These are phyloP conservation scores for Somion occarium DNA, from an alignment of 1,284 basidiomycete species.

Conservation along the genomic window DNA sequence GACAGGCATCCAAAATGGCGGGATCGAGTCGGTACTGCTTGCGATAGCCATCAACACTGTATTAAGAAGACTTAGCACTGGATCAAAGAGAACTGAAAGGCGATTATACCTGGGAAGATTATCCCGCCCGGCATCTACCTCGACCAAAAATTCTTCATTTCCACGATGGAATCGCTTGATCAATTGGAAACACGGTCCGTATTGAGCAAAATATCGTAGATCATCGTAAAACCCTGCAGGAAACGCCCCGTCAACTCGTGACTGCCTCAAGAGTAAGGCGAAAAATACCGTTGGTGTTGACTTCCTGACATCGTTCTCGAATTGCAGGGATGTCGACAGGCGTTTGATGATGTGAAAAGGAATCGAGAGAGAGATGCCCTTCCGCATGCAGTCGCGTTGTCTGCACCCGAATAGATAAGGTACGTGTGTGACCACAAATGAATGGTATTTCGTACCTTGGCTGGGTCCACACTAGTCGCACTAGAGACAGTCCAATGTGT, in stretches of 20 bases:
- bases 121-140: conserved; percentile 5
- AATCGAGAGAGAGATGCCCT: not conserved
- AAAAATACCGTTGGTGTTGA: conserved; percentile 11
- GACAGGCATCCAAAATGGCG: conserved; percentile 33
- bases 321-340: not conserved
- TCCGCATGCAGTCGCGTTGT: conserved; percentile 1
- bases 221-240: conserved; percentile 13
- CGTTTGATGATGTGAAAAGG: not conserved
- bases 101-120: conserved; percentile 7
- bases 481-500: conserved; percentile 25
- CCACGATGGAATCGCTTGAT: conserved; percentile 6
- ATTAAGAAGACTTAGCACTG: not conserved
- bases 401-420: no score
- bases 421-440: no score
- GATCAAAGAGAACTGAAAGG: conserved; percentile 13
- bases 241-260: not conserved
- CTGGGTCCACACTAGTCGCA: conserved; percentile 3
- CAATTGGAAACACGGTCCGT: conserved; percentile 13
- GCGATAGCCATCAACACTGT: conserved; percentile 9
- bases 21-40: conserved; percentile 36
- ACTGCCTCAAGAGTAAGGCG: not conserved
- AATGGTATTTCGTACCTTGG: not conserved
- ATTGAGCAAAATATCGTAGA: conserved; percentile 13
- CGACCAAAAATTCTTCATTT: conserved; percentile 8
- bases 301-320: not conserved